A percentile compares a stretch with the other conserved stretches of the same genome.
Conservation (phyloP, 768 basidiomycete species). For the Russula sp. region DNA sequence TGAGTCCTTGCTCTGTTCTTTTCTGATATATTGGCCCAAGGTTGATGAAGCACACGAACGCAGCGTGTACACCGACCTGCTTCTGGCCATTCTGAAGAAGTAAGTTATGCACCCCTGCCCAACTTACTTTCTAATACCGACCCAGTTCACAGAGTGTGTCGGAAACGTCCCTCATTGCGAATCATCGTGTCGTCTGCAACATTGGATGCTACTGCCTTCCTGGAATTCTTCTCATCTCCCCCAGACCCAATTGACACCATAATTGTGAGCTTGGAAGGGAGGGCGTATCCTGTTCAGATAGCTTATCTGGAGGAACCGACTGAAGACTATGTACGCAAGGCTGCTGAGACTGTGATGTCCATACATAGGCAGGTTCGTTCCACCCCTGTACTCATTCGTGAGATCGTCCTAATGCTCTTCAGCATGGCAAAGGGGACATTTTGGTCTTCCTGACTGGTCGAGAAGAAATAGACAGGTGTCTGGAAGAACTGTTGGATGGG, state of each 20-base stretch:
- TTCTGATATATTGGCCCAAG: slow-evolving; percentile 40
- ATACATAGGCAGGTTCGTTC: slow-evolving; percentile 66
- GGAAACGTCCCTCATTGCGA: slow-evolving; percentile 85
- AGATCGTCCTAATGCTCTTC: slow-evolving; percentile 8
- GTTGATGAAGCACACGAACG: slow-evolving; percentile 98
- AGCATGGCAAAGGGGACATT: slow-evolving; percentile 87
- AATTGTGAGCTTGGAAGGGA: slow-evolving; percentile 88
- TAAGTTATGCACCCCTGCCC: slow-evolving; percentile 34
- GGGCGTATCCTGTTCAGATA: slow-evolving; percentile 93
- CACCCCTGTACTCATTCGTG: background rate
- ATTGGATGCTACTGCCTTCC: slow-evolving; percentile 85
- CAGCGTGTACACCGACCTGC: slow-evolving; percentile 90
- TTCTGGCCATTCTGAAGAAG: slow-evolving; percentile 94
- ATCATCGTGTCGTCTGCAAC: slow-evolving; percentile 96
- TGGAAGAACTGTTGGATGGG: slow-evolving; percentile 76
- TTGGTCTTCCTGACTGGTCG: slow-evolving; percentile 92
- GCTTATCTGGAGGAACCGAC: slow-evolving; percentile 79
- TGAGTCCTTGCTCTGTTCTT: background rate
- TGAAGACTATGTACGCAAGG: slow-evolving; percentile 76
- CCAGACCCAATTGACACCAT: slow-evolving; percentile 65
- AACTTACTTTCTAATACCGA: background rate
- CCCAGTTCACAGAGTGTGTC: slow-evolving; percentile 63
- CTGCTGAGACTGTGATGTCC: slow-evolving; percentile 81
- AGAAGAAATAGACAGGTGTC: slow-evolving; percentile 90
- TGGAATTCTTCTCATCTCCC: slow-evolving; percentile 80